phyloP scores from a whole-genome alignment of 2,329 filamentous ascomycete species.

The Cordyceps javanica region DNA sequence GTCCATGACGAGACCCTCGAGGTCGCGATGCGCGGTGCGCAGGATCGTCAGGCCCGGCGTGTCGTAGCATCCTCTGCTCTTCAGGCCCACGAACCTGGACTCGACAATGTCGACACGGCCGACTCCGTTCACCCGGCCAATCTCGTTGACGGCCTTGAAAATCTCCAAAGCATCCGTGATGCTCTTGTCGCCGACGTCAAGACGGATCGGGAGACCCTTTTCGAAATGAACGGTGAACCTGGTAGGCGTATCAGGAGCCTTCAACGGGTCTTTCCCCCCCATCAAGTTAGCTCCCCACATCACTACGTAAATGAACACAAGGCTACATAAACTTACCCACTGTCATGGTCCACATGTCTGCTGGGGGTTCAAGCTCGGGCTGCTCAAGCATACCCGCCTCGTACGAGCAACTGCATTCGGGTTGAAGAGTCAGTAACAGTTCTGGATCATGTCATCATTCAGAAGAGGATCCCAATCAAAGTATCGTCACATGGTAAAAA shows the following conservation, averaged over 20 bases:
- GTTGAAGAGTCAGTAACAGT: too few relatives aligned
- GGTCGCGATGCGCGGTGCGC: conserved; percentile 32
- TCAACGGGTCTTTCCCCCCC: conserved; percentile 48
- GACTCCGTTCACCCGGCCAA: conserved; percentile 59
- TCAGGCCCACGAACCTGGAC: conserved; percentile 30
- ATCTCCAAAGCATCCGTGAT: conserved; percentile 59
- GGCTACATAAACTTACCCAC: conserved; percentile 20
- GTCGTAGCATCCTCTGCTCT: conserved; percentile 53
- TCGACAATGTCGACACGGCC: conserved; percentile 58
- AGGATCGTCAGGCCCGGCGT: conserved; percentile 18
- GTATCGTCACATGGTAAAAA: too few relatives aligned
- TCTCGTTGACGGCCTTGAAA: conserved; percentile 58
- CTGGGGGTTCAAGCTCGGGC: conserved; percentile 51
- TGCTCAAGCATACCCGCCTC: conserved; percentile 69
- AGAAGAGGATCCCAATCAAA: too few relatives aligned
- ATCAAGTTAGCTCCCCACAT: conserved; percentile 15
- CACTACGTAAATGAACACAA: background rate
- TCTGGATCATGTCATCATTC: too few relatives aligned
- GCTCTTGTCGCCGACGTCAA: conserved; percentile 49
- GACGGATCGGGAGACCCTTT: conserved; percentile 61
- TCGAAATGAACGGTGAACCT: conserved; percentile 62
- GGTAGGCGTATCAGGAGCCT: conserved; percentile 57
- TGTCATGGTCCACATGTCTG: conserved; percentile 67
- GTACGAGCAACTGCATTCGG: too few relatives aligned
- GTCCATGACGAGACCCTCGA: conserved; percentile 46